These are phyloP conservation scores for Diaporthe citrichinensis DNA, from an alignment of 2,329 filamentous ascomycete species.

Conservation along the genomic window DNA sequence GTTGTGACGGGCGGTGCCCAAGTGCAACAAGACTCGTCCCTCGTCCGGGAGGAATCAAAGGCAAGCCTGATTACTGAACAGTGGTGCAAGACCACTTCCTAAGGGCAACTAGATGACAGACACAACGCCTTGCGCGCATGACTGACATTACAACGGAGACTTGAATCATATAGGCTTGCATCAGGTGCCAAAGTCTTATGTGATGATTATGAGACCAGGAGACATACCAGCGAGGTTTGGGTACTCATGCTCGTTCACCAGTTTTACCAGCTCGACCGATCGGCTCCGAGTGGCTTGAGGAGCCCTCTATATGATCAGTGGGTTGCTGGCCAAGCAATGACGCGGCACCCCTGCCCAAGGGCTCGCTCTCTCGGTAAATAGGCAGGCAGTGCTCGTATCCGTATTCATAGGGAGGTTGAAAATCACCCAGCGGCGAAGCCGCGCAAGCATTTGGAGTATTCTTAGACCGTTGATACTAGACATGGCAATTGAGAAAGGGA, in stretches of 20 bases:
- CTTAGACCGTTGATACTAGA: not conserved
- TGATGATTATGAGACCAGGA: not conserved
- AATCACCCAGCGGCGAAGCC: not conserved
- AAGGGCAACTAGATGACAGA: not conserved
- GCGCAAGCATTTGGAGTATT: not conserved
- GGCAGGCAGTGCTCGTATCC: slow-evolving; percentile 3
- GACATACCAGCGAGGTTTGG: not conserved
- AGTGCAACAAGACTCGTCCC: not conserved
- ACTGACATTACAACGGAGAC: not conserved
- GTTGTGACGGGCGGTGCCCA: not conserved
- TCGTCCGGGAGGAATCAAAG: not conserved
- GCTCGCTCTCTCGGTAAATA: not conserved
- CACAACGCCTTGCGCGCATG: not conserved
- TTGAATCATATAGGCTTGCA: not conserved
- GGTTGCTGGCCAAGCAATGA: not conserved
- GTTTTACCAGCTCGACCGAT: not conserved
- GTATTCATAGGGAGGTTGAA: not conserved
- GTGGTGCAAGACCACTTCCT: too few relatives aligned
- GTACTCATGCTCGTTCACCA: not conserved
- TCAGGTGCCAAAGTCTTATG: not conserved
- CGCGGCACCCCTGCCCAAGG: not conserved
- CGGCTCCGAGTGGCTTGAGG: slow-evolving; percentile 16
- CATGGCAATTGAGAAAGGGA: not conserved
- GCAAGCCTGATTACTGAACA: not conserved
- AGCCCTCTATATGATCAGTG: not conserved